These are phyloP conservation scores for Mollisiaceae sp. DNA, from an alignment of 2,329 filamentous ascomycete genomes.

Conservation along the genomic window DNA sequence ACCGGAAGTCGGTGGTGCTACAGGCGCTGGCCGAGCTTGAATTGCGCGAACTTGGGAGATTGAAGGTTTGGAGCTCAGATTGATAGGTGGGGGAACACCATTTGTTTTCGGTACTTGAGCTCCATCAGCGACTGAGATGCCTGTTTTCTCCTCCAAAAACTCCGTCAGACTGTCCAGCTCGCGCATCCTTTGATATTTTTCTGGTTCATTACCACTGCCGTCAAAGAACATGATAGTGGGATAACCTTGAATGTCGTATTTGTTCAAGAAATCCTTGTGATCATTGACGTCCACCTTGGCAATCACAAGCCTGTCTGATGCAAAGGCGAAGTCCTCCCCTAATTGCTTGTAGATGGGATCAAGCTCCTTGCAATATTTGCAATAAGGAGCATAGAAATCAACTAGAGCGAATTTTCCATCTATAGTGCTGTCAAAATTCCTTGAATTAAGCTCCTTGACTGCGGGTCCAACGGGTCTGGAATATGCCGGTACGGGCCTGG, in stretches of 20 bases:
- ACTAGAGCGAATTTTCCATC: constrained; percentile 93
- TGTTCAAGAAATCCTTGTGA: constrained; percentile 73
- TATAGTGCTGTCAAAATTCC: constrained; percentile 87
- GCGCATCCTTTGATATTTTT: constrained; percentile 31
- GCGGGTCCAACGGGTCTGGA: constrained; percentile 23
- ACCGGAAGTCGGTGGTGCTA: constrained; percentile 40
- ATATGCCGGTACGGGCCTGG: constrained; percentile 27
- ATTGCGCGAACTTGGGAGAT: constrained; percentile 56
- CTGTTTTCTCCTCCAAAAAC: constrained; percentile 37
- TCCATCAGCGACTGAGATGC: constrained; percentile 32
- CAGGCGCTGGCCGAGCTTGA: constrained; percentile 30
- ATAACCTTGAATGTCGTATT: constrained; percentile 80
- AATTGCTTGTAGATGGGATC: constrained; percentile 88
- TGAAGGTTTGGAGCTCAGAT: constrained; percentile 39
- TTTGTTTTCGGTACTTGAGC: constrained; percentile 17
- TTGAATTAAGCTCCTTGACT: constrained; percentile 83
- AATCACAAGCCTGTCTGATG: constrained; percentile 78
- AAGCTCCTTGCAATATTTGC: constrained; percentile 92
- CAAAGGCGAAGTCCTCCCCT: constrained; percentile 73
- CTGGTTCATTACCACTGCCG: constrained; percentile 30
- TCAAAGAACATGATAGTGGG: constrained; percentile 95
- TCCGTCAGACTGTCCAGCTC: constrained; percentile 31
- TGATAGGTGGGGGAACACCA: constrained; percentile 40
- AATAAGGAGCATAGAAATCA: constrained; percentile 99
- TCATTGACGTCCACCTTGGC: constrained; percentile 94